Evolutionary conservation across 2,329 filamentous ascomycete species (phyloP), one percentile per base, ranked within the genome.

Genomic region (Ophiostoma piceae): DNA sequence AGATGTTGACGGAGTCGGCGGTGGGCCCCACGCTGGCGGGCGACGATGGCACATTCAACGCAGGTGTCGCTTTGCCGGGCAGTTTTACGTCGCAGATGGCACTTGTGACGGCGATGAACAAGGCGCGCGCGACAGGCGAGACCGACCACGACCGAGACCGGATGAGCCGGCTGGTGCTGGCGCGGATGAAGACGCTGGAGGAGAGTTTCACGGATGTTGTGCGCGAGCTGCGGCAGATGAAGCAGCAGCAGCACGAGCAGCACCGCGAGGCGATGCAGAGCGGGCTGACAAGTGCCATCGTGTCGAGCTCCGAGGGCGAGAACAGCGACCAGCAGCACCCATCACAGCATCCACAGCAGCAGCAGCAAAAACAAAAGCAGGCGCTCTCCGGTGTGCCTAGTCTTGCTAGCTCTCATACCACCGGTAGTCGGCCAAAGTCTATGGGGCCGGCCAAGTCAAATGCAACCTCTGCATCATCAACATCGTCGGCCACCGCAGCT

Each of bases 141-240:
- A 79, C 79, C 14, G 81, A 81, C 35, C 81, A 82, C 69, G 81
- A 82, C 83, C 86, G 78, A 32, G 90, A 92, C 76, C 86, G 91
- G 57, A 90, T 94, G 85, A 88, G 89, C 74, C 87, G 92, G 70
- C 84, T 97, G 65, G 90, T 97, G 79, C 82, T 97, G 65, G 92
- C 92, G 9, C 84, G 92, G 43, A 97, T 97, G 92, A 95, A 95
- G 78, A 94, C 90, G 8, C 84, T 98, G 1, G 94, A 98, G 77
- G 92, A 96, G 79, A 90, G 93, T 16, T 94, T 98, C 78, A 86
- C 90, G 2, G 92, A 97, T 71, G 89, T 96, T n/a, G 86, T 93
- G 70, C 88, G 87, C 72, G 92, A 95, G 78, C 89, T 96, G 77
- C 88, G 91, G 72, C 87, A 88, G 73, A 80, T 86, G 77, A 86